Conservation (phyloP, 164 flowering plant genomes). For the Annona cherimola region DNA sequence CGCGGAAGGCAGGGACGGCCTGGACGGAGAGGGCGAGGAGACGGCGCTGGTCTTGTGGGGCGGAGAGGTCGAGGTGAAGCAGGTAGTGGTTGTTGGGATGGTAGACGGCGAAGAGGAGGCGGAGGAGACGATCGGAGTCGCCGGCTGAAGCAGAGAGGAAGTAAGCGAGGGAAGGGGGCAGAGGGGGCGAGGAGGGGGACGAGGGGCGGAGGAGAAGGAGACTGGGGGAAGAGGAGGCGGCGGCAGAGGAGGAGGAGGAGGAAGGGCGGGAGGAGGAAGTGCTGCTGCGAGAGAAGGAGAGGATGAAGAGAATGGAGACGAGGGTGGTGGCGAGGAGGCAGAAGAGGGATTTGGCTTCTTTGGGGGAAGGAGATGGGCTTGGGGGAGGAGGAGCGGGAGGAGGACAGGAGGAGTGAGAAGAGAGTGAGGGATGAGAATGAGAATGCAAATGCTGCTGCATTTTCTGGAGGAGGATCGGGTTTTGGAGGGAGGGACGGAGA, state of each 20-base stretch:
- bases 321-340: conserved; percentile 26
- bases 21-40: conserved; percentile 47
- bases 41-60: conserved; percentile 45
- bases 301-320: conserved; percentile 33
- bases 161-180: conserved; percentile 78
- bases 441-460: not conserved
- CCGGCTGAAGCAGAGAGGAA: conserved; percentile 61
- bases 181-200: conserved; percentile 17
- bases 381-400: not conserved
- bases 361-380: not conserved
- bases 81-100: conserved; percentile 78
- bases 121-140: conserved; percentile 49
- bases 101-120: conserved; percentile 65
- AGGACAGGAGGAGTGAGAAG: conserved; percentile 1
- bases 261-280: conserved; percentile 15
- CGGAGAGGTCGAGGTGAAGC: conserved; percentile 71
- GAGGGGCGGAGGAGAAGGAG: conserved; percentile 6
- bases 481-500: no score
- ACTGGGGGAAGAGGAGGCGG: conserved; percentile 2
- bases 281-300: conserved; percentile 29
- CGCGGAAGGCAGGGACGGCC: conserved; percentile 43
- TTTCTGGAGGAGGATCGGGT: no score
- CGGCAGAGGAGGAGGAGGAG: conserved; percentile 5
- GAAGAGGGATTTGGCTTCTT: conserved; percentile 11
- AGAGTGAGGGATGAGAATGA: no score